Base-by-base conservation (phyloP, 116 monocot species). In the Dioscorea cayenensis region DNA sequence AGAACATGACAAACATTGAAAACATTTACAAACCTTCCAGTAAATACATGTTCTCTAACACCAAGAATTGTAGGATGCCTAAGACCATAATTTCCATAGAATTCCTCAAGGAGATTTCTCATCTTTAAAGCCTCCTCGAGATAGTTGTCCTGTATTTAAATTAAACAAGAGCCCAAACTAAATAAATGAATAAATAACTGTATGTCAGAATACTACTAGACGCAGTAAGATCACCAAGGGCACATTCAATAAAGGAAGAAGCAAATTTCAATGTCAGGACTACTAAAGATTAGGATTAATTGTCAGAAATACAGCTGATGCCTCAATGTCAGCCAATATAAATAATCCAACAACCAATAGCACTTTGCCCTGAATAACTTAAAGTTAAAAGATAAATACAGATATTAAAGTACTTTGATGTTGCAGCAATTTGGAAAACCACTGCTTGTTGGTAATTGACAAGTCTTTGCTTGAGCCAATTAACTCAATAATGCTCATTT, bases 61-160 rank as follows among this genome's bases (percentile, higher is more conserved):
- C 95, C 95, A 78, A 95, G 89, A 75, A 95, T 95, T 17, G 92
- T 89, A 70, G 95, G 87, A 64, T 72, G 63, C 1, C 87, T 83
- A 38, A 95, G 83, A 28, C 92, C 87, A 77, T 92, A 83, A 65
- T 85, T 77, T 59, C 67, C 78, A 51, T 71, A 71, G 65, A 95
- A 95, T 78, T 95, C 95, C 75, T 95, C 92, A 52, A 95, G 87
- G 68, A 95, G 81, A 81, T 95, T 95, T 60, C 95, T 87, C 83
- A 92, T 84, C 75, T 95, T 95, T 83, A 95, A 84, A 48, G 95
- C 95, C 76, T 95, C 95, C 73, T 95, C 95, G 50, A 95, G 83
- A 74, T 95, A 95, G 74, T 95, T 95, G 38, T 95, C 95, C 95
- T 95, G 72, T 6, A 65, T 32, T 28, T 32, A 28, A 70, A 22